Percentiles rank a stretch among this genome's conserved stretches.
These are phyloP conservation scores for Blastobotrys raffinosifermentans DNA, from an alignment of 1,139 yeast genomes.

Conservation along the genomic window DNA sequence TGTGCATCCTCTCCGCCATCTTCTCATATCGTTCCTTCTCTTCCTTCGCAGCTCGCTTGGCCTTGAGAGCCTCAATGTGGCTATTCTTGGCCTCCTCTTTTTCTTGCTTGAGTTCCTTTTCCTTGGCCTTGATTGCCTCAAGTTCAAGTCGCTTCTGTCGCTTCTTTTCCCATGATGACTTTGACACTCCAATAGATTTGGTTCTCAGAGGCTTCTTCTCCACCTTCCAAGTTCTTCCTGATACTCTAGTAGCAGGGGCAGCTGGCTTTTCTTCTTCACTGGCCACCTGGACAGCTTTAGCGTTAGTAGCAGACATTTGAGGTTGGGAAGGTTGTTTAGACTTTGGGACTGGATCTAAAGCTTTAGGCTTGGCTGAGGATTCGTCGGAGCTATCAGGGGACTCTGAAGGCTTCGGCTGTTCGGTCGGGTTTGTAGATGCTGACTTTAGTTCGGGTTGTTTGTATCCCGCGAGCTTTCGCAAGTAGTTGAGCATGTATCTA, in stretches of 20 bases:
- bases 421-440: too few relatives aligned
- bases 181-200: constrained; percentile 24
- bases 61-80: constrained; percentile 30
- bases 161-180: constrained; percentile 33
- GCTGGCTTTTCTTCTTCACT: constrained; percentile 5
- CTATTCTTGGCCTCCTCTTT: constrained; percentile 31
- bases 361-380: too few relatives aligned
- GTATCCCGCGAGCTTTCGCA: too few relatives aligned
- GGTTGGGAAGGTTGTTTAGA: not conserved
- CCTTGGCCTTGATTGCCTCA: constrained; percentile 31
- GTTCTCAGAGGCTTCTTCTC: constrained; percentile 31
- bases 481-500: too few relatives aligned
- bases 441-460: too few relatives aligned
- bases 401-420: too few relatives aligned
- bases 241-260: constrained; percentile 13
- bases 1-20: constrained; percentile 38
- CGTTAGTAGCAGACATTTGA: not conserved
- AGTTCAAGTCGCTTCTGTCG: constrained; percentile 26
- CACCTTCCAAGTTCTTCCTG: constrained; percentile 35
- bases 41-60: constrained; percentile 34
- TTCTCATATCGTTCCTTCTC: constrained; percentile 38
- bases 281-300: not conserved
- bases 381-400: too few relatives aligned
- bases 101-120: constrained; percentile 35
- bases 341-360: not conserved